Evolutionary conservation across 164 flowering plant species (phyloP).

Genomic region (Akebia trifoliata): DNA sequence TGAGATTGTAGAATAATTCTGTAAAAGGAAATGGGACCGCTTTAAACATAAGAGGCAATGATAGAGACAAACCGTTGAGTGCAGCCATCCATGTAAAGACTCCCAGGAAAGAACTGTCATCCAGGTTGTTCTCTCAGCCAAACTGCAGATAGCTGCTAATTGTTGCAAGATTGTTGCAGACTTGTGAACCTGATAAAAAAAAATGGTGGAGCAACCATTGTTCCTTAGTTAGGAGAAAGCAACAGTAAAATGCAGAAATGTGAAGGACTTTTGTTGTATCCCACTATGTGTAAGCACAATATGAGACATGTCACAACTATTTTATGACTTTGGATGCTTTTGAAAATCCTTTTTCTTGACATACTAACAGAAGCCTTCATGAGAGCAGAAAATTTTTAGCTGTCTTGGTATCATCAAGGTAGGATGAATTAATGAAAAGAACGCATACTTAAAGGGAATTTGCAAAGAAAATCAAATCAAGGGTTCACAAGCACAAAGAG

Average conservation of each 20-base stretch:
- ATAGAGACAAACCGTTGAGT: slow-evolving; percentile 51
- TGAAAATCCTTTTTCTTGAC: background rate
- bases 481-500: background rate
- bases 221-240: background rate
- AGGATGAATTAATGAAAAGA: background rate
- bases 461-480: background rate
- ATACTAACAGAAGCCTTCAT: background rate
- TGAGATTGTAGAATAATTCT: too few species aligned
- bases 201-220: background rate
- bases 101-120: slow-evolving; percentile 65
- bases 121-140: slow-evolving; percentile 75
- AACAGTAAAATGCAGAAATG: background rate
- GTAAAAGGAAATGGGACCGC: background rate
- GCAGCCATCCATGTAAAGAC: slow-evolving; percentile 74
- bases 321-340: background rate
- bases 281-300: background rate
- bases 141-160: slow-evolving; percentile 79
- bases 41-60: slow-evolving; percentile 8
- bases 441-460: background rate
- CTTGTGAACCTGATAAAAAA: slow-evolving; percentile 72
- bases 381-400: background rate
- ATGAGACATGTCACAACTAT: background rate
- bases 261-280: background rate
- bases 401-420: background rate
- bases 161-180: slow-evolving; percentile 88